phyloP scores from a whole-genome alignment of 176 grass and related monocot genomes.

The Themeda triandra region DNA sequence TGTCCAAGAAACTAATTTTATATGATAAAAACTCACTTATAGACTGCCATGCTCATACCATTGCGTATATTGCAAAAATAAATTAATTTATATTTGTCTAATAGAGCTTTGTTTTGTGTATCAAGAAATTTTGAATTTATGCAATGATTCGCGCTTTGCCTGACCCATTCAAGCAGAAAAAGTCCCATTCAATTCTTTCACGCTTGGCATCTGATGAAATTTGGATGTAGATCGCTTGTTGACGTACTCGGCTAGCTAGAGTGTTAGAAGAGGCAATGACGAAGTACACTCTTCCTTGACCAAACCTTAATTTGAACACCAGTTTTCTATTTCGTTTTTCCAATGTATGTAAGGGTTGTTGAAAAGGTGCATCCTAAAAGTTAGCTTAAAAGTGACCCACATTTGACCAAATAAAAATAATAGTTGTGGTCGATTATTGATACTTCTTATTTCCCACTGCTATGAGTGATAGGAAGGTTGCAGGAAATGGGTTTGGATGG shows the following conservation, averaged over 20 bases:
- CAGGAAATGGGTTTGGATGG: neutral
- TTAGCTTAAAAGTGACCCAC: neutral
- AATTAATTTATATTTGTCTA: neutral
- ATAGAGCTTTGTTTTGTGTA: neutral
- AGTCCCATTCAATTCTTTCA: neutral
- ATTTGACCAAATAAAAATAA: neutral
- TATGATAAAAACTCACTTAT: no score
- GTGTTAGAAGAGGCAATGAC: slow-evolving; percentile 7
- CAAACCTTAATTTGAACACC: neutral
- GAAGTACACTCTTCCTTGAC: neutral
- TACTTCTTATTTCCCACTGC: no score
- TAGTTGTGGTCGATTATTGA: neutral
- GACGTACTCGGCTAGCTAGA: neutral
- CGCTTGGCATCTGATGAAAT: neutral
- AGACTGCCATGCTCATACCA: neutral
- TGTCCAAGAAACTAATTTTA: neutral
- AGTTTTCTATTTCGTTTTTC: neutral
- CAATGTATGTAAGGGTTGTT: neutral
- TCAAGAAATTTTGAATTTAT: neutral
- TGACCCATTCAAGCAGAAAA: neutral
- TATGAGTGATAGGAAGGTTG: neutral
- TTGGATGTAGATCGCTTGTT: neutral
- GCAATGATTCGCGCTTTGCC: neutral
- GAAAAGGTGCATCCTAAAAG: slow-evolving; percentile 16
- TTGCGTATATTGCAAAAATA: neutral